A percentile compares a stretch with the other conserved stretches of the same genome.
These are phyloP conservation scores for Draba incana DNA, from an alignment of 345 rosid genomes.

Conservation along the genomic window DNA sequence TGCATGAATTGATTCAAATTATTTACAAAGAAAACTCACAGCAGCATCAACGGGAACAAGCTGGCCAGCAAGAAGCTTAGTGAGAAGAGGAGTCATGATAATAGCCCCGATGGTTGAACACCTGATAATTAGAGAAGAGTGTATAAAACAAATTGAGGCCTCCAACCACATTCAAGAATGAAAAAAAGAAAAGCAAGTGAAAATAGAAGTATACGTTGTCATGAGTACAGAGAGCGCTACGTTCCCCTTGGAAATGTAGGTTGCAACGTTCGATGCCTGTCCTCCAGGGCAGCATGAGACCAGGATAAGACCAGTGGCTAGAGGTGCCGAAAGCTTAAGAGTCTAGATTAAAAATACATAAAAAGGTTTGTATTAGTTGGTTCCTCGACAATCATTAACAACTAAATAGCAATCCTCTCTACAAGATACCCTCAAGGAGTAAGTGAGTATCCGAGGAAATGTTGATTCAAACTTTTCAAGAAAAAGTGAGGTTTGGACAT, in stretches of 20 bases:
- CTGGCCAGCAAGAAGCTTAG: constrained; percentile 98
- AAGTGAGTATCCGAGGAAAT: neutral
- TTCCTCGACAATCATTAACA: constrained; percentile 31
- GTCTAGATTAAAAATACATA: constrained; percentile 48
- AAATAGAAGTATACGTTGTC: constrained; percentile 70
- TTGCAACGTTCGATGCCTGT: constrained; percentile 96
- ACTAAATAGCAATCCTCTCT: constrained; percentile 8
- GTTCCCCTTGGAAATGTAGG: constrained; percentile 93
- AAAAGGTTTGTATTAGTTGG: constrained; percentile 2
- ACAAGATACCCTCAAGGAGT: constrained; percentile 1
- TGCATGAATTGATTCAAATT: neutral
- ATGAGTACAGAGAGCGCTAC: constrained; percentile 97
- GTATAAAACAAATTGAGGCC: neutral
- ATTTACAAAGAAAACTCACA: constrained; percentile 50
- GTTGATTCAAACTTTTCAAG: neutral
- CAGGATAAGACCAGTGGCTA: constrained; percentile 93
- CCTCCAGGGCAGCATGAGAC: constrained; percentile 99
- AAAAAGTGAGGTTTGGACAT: neutral
- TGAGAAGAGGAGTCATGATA: constrained; percentile 96
- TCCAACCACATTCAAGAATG: constrained; percentile 16
- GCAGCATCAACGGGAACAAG: constrained; percentile 98
- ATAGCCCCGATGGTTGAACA: constrained; percentile 98
- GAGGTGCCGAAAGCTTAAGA: constrained; percentile 91
- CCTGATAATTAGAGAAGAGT: constrained; percentile 44
- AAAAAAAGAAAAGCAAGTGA: constrained; percentile 20